Percentiles rank a stretch among this genome's conserved stretches.
phyloP scores from a whole-genome alignment of 768 basidiomycete species.

The Polyporus arcularius region DNA sequence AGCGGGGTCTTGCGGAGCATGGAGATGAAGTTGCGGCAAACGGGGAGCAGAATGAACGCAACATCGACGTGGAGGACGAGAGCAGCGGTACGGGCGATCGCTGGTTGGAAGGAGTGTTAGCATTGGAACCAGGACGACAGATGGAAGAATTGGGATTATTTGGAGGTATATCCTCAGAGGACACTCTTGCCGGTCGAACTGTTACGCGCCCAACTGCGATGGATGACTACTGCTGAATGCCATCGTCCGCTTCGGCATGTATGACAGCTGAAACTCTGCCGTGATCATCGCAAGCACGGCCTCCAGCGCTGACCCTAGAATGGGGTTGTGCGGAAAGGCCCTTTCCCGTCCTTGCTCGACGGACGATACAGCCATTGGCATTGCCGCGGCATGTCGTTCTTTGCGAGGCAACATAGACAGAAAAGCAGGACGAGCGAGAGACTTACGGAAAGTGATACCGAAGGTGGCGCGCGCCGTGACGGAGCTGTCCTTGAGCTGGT shows the following conservation, averaged over 20 bases:
- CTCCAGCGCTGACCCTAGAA: too few species aligned
- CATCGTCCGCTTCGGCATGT: neutral
- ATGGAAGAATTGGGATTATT: too few species aligned
- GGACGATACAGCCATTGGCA: too few species aligned
- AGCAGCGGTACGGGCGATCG: slow-evolving; percentile 85
- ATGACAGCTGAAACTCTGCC: neutral
- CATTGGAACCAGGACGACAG: neutral
- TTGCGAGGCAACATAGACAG: neutral
- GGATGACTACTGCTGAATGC: too few species aligned
- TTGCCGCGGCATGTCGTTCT: too few species aligned
- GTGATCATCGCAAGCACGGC: neutral
- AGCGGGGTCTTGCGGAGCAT: slow-evolving; percentile 83
- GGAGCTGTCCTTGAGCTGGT: slow-evolving; percentile 78
- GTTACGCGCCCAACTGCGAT: too few species aligned
- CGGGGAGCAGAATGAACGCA: slow-evolving; percentile 90
- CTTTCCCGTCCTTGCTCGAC: too few species aligned
- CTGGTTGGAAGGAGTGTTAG: slow-evolving; percentile 39
- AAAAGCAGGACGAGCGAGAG: neutral
- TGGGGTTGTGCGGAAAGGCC: too few species aligned
- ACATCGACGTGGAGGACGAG: slow-evolving; percentile 90
- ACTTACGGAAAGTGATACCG: slow-evolving; percentile 77
- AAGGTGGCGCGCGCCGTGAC: slow-evolving; percentile 65
- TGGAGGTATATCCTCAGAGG: too few species aligned
- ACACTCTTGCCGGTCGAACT: too few species aligned
- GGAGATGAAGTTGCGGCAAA: slow-evolving; percentile 95